Evolutionary conservation across 2,329 filamentous ascomycete genomes (phyloP).

Genomic region (Aspergillus oerlinghausenensis): DNA sequence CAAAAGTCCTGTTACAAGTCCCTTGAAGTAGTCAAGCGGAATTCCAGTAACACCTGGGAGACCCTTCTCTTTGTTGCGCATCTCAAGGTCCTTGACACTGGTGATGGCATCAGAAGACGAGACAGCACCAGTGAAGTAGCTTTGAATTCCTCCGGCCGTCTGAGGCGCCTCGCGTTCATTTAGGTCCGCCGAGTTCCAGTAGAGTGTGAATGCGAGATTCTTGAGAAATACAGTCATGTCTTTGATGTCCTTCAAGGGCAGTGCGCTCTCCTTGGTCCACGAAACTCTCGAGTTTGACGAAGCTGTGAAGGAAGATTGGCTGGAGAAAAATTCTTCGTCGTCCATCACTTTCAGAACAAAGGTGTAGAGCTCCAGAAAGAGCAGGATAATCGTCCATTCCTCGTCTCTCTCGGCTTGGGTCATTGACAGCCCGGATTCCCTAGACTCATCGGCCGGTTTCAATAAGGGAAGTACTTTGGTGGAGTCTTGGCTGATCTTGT

Average conservation of each 20-base stretch:
- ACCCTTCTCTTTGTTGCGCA: conserved; percentile 41
- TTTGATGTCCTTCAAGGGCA: conserved; percentile 67
- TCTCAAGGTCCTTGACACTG: conserved; percentile 31
- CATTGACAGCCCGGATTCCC: conserved; percentile 17
- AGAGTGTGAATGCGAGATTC: conserved; percentile 81
- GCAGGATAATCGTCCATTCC: conserved; percentile 83
- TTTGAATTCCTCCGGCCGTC: conserved; percentile 41
- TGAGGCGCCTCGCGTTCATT: conserved; percentile 38
- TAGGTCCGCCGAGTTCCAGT: conserved; percentile 73
- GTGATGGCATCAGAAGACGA: conserved; percentile 18
- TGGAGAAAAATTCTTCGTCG: conserved; percentile 87
- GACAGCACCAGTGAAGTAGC: conserved; percentile 39
- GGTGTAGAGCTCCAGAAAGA: conserved; percentile 91
- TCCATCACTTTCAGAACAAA: conserved; percentile 91
- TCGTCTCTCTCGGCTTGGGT: conserved; percentile 46
- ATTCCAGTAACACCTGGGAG: conserved; percentile 65
- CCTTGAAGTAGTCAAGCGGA: conserved; percentile 72
- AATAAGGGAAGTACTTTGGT: conserved; percentile 56
- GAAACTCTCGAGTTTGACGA: conserved; percentile 49
- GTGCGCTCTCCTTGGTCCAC: conserved; percentile 59
- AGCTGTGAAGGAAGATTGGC: conserved; percentile 44
- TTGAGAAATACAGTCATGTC: conserved; percentile 79
- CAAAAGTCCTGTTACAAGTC: conserved; percentile 72
- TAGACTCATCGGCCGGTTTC: conserved; percentile 44
- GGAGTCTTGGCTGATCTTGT: conserved; percentile 53